A percentile compares a stretch with the other conserved stretches of the same genome.
phyloP scores from a whole-genome alignment of 805 yeast species.

The Metschnikowia gelsemii region DNA sequence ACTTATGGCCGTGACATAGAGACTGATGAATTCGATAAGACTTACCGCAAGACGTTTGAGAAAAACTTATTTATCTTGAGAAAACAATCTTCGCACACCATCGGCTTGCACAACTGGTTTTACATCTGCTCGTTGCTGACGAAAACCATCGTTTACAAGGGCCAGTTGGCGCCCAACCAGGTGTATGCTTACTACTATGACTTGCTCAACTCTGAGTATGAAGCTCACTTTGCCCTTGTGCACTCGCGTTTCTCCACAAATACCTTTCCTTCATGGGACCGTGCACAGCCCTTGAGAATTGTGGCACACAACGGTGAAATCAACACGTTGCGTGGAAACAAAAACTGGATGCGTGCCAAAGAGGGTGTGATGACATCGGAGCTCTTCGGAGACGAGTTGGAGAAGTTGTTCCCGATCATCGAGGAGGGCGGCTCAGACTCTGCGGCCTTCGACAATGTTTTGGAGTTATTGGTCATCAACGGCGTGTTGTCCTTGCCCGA shows the following conservation, averaged over 20 bases:
- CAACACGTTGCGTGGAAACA: slow-evolving; percentile 94
- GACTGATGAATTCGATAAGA: slow-evolving; percentile 53
- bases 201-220: slow-evolving; percentile 84
- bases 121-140: slow-evolving; percentile 90
- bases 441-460: slow-evolving; percentile 94
- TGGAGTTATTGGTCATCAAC: slow-evolving; percentile 86
- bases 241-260: slow-evolving; percentile 97
- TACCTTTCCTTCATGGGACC: slow-evolving; percentile 99
- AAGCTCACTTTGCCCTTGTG: slow-evolving; percentile 93
- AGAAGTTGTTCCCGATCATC: slow-evolving; percentile 87
- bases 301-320: slow-evolving; percentile 99
- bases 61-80: slow-evolving; percentile 81
- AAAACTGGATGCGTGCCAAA: slow-evolving; percentile 98
- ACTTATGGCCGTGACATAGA: slow-evolving; percentile 33
- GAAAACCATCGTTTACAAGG: slow-evolving; percentile 92
- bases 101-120: slow-evolving; percentile 96
- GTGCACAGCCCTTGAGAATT: slow-evolving; percentile 97
- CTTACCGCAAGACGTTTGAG: slow-evolving; percentile 67
- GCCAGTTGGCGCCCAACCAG: slow-evolving; percentile 95
- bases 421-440: slow-evolving; percentile 99
- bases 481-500: slow-evolving; percentile 92
- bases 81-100: slow-evolving; percentile 85
- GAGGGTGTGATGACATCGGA: slow-evolving; percentile 93
- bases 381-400: slow-evolving; percentile 88
- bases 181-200: slow-evolving; percentile 95